A percentile compares a stretch with the other conserved stretches of the same genome.
Evolutionary conservation across 768 basidiomycete species (phyloP).

Genomic region (Panus rudis): DNA sequence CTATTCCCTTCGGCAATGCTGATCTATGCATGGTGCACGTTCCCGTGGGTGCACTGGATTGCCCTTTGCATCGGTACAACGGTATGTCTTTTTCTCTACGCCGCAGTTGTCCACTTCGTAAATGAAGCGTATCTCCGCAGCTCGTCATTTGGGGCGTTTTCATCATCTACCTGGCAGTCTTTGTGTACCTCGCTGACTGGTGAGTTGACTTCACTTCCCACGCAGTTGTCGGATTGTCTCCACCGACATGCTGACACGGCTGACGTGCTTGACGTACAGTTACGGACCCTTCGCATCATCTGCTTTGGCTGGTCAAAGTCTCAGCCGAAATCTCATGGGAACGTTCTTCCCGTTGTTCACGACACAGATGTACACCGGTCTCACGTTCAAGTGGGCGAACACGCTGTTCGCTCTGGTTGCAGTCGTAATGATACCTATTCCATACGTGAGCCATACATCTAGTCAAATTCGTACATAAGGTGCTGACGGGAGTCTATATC

Average conservation of each 20-base stretch:
- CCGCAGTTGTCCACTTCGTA: background rate
- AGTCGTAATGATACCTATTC: slow-evolving; percentile 36
- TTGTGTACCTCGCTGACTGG: slow-evolving; percentile 47
- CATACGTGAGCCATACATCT: slow-evolving; percentile 27
- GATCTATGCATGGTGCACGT: slow-evolving; percentile 67
- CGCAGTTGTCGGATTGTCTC: too few relatives aligned
- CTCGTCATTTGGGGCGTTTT: slow-evolving; percentile 33
- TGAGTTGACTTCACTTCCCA: slow-evolving; percentile 18
- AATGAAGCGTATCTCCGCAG: slow-evolving; percentile 16
- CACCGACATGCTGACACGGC: background rate
- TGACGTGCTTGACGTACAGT: slow-evolving; percentile 15
- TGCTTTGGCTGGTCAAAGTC: slow-evolving; percentile 45
- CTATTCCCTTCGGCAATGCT: slow-evolving; percentile 57
- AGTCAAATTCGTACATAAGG: background rate
- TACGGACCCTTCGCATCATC: slow-evolving; percentile 44
- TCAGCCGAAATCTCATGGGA: slow-evolving; percentile 37
- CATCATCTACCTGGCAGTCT: slow-evolving; percentile 38
- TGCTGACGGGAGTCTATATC: background rate
- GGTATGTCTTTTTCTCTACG: slow-evolving; percentile 9
- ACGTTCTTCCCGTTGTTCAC: slow-evolving; percentile 46
- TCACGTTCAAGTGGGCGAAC: slow-evolving; percentile 46
- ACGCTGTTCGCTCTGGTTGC: slow-evolving; percentile 36
- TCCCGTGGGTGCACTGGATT: slow-evolving; percentile 51
- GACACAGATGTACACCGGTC: slow-evolving; percentile 33
- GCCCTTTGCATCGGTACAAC: slow-evolving; percentile 46